Conservation (phyloP, 1,284 basidiomycete species). For the Mycena citricolor region DNA sequence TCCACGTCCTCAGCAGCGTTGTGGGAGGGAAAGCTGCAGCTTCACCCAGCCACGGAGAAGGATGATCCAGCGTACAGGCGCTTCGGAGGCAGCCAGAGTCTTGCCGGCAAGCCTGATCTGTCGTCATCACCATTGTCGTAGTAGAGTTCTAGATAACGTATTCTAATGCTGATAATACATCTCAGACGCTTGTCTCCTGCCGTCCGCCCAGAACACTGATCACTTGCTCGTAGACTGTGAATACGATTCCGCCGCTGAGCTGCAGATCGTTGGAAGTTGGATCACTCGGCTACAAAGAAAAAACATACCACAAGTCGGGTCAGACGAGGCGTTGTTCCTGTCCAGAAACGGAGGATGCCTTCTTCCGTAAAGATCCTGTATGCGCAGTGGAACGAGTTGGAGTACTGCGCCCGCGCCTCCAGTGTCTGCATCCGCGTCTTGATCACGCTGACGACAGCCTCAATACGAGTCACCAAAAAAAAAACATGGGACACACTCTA, state of each 20-base stretch:
- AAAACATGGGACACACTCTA: conserved; percentile 68
- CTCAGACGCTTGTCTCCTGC: neutral
- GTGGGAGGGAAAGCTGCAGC: conserved; percentile 79
- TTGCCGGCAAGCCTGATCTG: conserved; percentile 9
- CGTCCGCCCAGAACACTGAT: conserved; percentile 50
- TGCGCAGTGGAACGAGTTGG: conserved; percentile 92
- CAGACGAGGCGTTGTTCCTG: conserved; percentile 89
- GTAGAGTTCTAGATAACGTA: neutral
- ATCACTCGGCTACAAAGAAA: neutral
- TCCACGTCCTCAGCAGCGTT: conserved; percentile 77
- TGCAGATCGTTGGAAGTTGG: conserved; percentile 31
- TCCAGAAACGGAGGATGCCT: conserved; percentile 89
- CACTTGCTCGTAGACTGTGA: conserved; percentile 88
- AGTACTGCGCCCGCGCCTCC: conserved; percentile 79
- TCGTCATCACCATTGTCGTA: conserved; percentile 1
- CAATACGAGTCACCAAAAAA: conserved; percentile 1
- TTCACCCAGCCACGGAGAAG: conserved; percentile 77
- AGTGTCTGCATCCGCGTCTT: conserved; percentile 98
- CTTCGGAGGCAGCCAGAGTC: conserved; percentile 27
- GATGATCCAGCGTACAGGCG: conserved; percentile 44
- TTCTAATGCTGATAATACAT: neutral
- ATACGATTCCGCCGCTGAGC: conserved; percentile 94
- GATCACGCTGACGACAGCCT: conserved; percentile 67
- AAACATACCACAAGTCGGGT: conserved; percentile 78
- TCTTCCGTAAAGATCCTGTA: conserved; percentile 91